phyloP scores from a whole-genome alignment of 164 flowering plant genomes.

The Chimonanthus praecox region DNA sequence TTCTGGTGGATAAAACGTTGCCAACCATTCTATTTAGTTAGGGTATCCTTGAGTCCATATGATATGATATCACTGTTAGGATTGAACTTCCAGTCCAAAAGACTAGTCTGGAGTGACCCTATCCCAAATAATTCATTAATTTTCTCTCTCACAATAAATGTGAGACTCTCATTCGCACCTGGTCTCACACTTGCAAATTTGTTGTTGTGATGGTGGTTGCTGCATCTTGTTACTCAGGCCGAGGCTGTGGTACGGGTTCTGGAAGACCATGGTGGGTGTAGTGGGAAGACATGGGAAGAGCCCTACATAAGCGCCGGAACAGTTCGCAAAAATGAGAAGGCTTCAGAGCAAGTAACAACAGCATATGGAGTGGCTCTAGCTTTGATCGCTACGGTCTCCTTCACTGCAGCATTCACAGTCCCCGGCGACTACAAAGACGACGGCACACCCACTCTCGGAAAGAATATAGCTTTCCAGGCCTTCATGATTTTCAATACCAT shows the following conservation, averaged over 20 bases:
- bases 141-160: too few relatives aligned
- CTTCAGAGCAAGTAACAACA: neutral
- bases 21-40: too few relatives aligned
- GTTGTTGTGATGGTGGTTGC: too few relatives aligned
- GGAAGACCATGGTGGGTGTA: neutral
- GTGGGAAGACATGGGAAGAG: neutral
- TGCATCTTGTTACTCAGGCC: neutral
- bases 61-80: too few relatives aligned
- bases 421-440: neutral
- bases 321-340: neutral
- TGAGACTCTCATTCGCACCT: too few relatives aligned
- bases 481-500: constrained; percentile 1
- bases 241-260: neutral
- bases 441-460: neutral
- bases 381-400: neutral
- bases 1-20: too few relatives aligned
- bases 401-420: neutral
- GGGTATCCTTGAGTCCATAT: too few relatives aligned
- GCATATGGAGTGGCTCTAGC: neutral
- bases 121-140: too few relatives aligned
- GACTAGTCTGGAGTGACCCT: neutral
- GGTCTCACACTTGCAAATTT: too few relatives aligned
- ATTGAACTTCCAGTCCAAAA: neutral
- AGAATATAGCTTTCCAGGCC: neutral
- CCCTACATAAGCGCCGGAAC: neutral